Base-by-base conservation (phyloP, 768 basidiomycete species). In the Naganishia vishniacii region DNA sequence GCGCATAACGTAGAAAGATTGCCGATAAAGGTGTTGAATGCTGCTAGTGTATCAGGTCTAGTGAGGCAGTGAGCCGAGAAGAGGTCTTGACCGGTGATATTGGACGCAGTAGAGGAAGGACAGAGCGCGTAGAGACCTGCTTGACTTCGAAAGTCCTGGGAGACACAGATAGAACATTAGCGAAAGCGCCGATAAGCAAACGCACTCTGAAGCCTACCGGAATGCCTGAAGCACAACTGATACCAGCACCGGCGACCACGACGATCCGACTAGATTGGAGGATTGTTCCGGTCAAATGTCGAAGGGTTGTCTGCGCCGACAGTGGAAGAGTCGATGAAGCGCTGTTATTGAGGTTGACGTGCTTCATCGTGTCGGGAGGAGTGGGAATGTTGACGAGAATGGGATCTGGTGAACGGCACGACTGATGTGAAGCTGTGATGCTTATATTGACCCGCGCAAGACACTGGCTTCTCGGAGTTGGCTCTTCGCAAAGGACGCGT, bases 21-120 rank as follows among this genome's bases (percentile, higher is more conserved):
- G 9, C 92, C 88, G 67, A 98, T 91, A 79, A 98, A 97, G 0
- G 89, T 88, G 79, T 92, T 92, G 79, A 98, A 98, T 29, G 92
- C 83, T 1, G 90, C 82, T 2, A 89, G 89, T 4, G 92, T 91
- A 16, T 83, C 85, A 25, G 86, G 80, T 73, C 93, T 88, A 13
- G 88, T 85, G 80, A 97, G 95, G 12, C 94, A 81, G 20, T 88
- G 86, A 60, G 91, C 88, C 78, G 94, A 91, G 78, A 99, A 99
- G 60, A 99, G 83, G 77, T 95, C 94, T 70, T 88, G 88, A 51
- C 94, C 93, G 78, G 91, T 90, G 42, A 95, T 78, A 41, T 51
- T 45, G 26, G 62, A 51, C 25, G 62, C 26, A 26, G 48, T 51
- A 3, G 62, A 83, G 71, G 87, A 83, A 16, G 91, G 88, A 71